Percentiles rank a stretch among this genome's conserved stretches.
These are phyloP conservation scores for Solidago caesia DNA, from an alignment of 129 eudicot genomes.

Conservation along the genomic window DNA sequence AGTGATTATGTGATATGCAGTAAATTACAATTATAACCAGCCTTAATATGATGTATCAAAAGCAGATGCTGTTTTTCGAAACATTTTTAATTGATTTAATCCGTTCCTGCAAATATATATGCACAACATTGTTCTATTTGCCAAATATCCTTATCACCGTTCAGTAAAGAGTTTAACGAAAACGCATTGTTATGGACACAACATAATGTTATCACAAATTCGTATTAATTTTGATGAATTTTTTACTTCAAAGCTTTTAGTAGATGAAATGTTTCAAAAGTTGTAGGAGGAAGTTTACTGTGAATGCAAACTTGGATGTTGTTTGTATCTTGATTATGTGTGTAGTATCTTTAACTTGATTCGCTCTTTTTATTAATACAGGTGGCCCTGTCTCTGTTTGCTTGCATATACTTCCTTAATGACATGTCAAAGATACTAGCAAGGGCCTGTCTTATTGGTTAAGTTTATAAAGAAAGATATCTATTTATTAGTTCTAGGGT, in stretches of 20 bases:
- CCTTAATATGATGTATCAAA: background rate
- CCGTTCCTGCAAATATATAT: background rate
- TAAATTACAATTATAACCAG: background rate
- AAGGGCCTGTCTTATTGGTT: slow-evolving; percentile 71
- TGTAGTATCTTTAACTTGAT: slow-evolving; percentile 12
- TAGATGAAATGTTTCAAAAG: background rate
- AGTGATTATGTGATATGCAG: background rate
- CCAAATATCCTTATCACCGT: background rate
- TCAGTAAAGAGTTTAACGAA: background rate
- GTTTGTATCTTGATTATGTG: slow-evolving; percentile 11
- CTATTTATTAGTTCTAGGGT: slow-evolving; percentile 4
- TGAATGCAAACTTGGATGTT: background rate
- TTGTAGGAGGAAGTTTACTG: background rate
- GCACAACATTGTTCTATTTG: background rate
- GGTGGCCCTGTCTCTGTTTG: slow-evolving; percentile 66
- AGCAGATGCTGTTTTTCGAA: background rate
- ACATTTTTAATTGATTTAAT: background rate
- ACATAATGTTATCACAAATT: background rate
- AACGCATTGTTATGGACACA: background rate
- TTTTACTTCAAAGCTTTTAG: background rate
- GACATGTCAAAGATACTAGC: slow-evolving; percentile 76
- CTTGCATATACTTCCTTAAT: slow-evolving; percentile 86
- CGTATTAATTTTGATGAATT: slow-evolving; percentile 1
- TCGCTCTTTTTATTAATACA: slow-evolving; percentile 17
- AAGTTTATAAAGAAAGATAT: slow-evolving; percentile 22